Conservation (phyloP, 805 yeast species). For the Candida dajiaensis region DNA sequence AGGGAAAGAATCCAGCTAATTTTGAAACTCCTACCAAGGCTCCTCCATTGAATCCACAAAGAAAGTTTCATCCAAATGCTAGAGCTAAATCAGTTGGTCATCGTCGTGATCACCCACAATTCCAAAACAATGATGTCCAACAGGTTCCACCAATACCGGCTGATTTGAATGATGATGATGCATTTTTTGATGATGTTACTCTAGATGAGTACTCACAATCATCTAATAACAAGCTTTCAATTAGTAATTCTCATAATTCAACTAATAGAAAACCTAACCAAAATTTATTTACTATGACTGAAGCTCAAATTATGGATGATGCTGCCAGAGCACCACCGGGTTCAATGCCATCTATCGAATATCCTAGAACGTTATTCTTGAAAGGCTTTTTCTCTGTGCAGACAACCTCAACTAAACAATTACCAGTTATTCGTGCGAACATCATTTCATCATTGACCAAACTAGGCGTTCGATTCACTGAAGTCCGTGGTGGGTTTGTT, state of each 20-base stretch:
- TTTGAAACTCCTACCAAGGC: constrained; percentile 1
- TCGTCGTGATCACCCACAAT: constrained; percentile 41
- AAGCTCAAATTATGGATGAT: constrained; percentile 40
- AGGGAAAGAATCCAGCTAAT: constrained; percentile 1
- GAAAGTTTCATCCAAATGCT: constrained; percentile 67
- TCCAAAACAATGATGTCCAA: constrained; percentile 3
- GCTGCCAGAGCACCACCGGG: constrained; percentile 62
- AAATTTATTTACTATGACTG: constrained; percentile 30
- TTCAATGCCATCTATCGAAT: constrained; percentile 90
- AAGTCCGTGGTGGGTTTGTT: constrained; percentile 90
- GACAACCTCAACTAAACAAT: constrained; percentile 88
- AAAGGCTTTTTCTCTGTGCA: constrained; percentile 94
- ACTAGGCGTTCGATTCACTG: constrained; percentile 76
- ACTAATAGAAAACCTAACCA: constrained; percentile 7
- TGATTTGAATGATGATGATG: constrained; percentile 39
- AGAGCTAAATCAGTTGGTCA: constrained; percentile 88
- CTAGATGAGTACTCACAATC: constrained; percentile 45
- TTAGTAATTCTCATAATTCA: constrained; percentile 15
- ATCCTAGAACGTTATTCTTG: constrained; percentile 82
- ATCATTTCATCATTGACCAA: constrained; percentile 70
- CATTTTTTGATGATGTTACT: constrained; percentile 45
- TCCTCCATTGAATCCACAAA: constrained; percentile 17
- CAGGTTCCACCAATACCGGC: constrained; percentile 26
- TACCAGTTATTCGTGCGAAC: constrained; percentile 82
- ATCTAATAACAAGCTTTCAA: constrained; percentile 12